Conservation (phyloP, 805 yeast species). For the Maudiozyma saulgeensis region DNA sequence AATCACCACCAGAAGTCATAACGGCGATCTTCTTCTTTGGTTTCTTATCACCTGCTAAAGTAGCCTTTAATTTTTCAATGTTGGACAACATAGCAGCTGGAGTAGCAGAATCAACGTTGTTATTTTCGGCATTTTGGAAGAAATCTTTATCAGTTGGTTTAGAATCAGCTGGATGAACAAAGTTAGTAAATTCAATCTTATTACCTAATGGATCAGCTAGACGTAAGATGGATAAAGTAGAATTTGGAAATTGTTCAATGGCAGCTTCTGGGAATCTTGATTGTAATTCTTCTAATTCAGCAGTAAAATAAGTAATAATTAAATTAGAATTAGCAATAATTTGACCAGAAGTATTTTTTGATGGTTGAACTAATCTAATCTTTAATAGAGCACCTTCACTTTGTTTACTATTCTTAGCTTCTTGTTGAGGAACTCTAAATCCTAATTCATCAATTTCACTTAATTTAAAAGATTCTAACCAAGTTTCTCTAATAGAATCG, state of each 20-base stretch:
- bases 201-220: constrained; percentile 58
- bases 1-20: constrained; percentile 98
- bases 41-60: constrained; percentile 9
- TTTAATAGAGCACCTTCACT: constrained; percentile 40
- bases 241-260: constrained; percentile 15
- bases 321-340: constrained; percentile 8
- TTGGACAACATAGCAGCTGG: constrained; percentile 5
- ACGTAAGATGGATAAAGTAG: constrained; percentile 14
- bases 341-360: constrained; percentile 13
- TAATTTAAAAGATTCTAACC: constrained; percentile 64
- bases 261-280: constrained; percentile 14
- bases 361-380: constrained; percentile 34
- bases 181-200: constrained; percentile 44
- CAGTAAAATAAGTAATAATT: constrained; percentile 33
- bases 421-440: constrained; percentile 45
- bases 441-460: constrained; percentile 52
- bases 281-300: constrained; percentile 28
- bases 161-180: constrained; percentile 32
- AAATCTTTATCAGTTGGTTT: constrained; percentile 19
- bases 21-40: constrained; percentile 56
- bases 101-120: constrained; percentile 8
- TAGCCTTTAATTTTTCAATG: constrained; percentile 12
- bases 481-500: constrained; percentile 58
- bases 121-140: constrained; percentile 12
- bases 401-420: constrained; percentile 31